Evolutionary conservation across 1,284 basidiomycete species (phyloP), one percentile per base, ranked within the genome.

Genomic region (Laetiporus sulphureus): DNA sequence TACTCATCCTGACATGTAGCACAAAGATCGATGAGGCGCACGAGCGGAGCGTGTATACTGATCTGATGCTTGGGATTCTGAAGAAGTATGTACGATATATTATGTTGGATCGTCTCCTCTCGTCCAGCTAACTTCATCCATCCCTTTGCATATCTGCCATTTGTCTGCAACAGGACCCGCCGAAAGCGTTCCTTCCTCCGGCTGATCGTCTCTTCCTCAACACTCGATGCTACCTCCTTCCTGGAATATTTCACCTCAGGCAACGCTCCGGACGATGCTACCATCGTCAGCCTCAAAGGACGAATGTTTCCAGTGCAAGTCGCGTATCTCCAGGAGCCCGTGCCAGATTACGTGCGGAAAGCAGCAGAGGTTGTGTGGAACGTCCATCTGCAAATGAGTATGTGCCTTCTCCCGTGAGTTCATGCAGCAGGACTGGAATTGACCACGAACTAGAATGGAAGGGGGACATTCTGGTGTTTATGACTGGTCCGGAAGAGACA

Each of bases 401-500:
- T n/a, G n/a, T n/a, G n/a, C n/a, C n/a, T n/a, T n/a, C n/a, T n/a
- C n/a, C 66, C n/a, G n/a, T n/a, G n/a, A n/a, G n/a, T n/a, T n/a
- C n/a, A n/a, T n/a, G n/a, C n/a, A n/a, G n/a, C n/a, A n/a, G n/a
- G n/a, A n/a, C n/a, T n/a, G n/a, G n/a, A n/a, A n/a, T n/a, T n/a
- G n/a, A 20, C 20, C 5, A 12, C 22, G 11, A 6, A 36, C 23
- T 82, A 70, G 78, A 85, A 68, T 75, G 79, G 54, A 72, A 79
- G 2, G 95, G 95, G 0, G 94, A 98, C 62, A 77, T 99, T 31
- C 75, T 99, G 11, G 81, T 98, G 3, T 99, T 99, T 59, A 62
- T 98, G 35, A 94, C 96, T 0, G 92, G 96, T n/a, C 75, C 95
- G 42, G 95, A 99, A 55, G 96, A 99, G 57, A 99, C 99, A 38